Percentiles rank a stretch among this genome's conserved stretches.
phyloP scores from a whole-genome alignment of 2,329 filamentous ascomycete species.

The Exserohilum rostratum region DNA sequence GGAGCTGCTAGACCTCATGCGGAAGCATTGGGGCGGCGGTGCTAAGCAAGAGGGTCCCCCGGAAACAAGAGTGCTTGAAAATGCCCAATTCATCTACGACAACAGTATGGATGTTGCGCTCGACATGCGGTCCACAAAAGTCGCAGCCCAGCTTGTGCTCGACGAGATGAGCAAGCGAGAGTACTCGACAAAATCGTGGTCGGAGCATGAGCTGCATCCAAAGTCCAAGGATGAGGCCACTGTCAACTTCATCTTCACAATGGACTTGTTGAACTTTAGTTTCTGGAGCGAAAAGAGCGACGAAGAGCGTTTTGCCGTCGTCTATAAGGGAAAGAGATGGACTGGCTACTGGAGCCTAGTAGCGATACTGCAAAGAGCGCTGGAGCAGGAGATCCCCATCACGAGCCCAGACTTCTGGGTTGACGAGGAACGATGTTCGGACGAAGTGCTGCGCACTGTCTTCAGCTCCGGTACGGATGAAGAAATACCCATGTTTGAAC shows the following conservation, averaged over 20 bases:
- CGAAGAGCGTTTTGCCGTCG: conserved; percentile 78
- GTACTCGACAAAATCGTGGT: conserved; percentile 87
- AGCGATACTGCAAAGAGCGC: conserved; percentile 80
- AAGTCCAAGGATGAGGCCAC: conserved; percentile 79
- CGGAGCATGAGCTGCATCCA: conserved; percentile 87
- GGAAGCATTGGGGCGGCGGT: conserved; percentile 74
- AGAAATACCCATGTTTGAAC: conserved; percentile 80
- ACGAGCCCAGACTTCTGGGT: conserved; percentile 89
- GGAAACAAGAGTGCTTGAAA: conserved; percentile 81
- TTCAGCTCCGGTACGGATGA: conserved; percentile 89
- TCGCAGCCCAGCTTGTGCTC: conserved; percentile 80
- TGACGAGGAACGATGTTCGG: conserved; percentile 74
- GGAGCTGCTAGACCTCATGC: conserved; percentile 84
- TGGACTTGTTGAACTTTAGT: conserved; percentile 96
- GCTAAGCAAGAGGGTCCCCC: conserved; percentile 62
- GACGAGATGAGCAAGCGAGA: conserved; percentile 79
- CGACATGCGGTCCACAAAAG: conserved; percentile 80
- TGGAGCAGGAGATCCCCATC: conserved; percentile 90
- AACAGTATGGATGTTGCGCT: conserved; percentile 92
- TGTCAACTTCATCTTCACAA: conserved; percentile 92
- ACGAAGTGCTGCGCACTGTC: conserved; percentile 74
- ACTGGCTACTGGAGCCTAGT: conserved; percentile 97
- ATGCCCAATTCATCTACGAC: conserved; percentile 86
- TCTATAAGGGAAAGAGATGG: conserved; percentile 81
- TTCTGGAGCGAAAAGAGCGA: conserved; percentile 84